Evolutionary conservation across 345 rosid genomes (phyloP).

Genomic region (Rhizophora apiculata): DNA sequence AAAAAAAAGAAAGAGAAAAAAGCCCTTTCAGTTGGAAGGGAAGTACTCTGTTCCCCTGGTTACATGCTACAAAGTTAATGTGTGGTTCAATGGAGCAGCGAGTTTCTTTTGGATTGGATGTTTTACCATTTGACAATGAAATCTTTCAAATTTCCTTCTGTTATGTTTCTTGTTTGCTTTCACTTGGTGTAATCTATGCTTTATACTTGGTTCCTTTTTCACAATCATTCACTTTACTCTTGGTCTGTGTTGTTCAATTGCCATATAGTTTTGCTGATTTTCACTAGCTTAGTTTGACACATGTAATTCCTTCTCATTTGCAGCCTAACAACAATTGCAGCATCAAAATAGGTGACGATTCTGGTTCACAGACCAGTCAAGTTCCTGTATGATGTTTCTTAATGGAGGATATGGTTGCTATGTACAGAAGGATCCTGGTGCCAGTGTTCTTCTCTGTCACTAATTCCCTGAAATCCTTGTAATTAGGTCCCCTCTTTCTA

Average conservation of each 20-base stretch:
- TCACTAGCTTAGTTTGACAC: background rate
- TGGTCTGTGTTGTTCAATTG: background rate
- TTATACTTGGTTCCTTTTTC: no score
- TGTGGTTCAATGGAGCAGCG: no score
- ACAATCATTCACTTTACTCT: background rate
- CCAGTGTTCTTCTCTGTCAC: background rate
- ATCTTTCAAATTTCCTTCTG: no score
- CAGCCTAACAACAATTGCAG: slow-evolving; percentile 2
- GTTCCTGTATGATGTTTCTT: background rate
- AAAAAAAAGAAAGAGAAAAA: no score
- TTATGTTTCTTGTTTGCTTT: no score
- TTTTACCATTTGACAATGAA: no score
- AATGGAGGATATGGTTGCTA: background rate
- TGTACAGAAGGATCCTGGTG: background rate
- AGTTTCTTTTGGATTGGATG: no score
- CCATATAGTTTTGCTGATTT: background rate
- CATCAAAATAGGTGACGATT: background rate
- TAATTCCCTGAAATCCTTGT: background rate
- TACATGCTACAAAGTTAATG: no score
- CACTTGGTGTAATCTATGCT: no score
- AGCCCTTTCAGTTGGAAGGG: background rate
- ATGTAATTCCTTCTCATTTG: background rate
- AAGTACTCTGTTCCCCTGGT: background rate
- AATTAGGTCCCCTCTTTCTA: background rate
- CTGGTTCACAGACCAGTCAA: background rate